Evolutionary conservation across 768 basidiomycete genomes (phyloP), one percentile per base, ranked within the genome.

Genomic region (Chlorophyllum brunneum): DNA sequence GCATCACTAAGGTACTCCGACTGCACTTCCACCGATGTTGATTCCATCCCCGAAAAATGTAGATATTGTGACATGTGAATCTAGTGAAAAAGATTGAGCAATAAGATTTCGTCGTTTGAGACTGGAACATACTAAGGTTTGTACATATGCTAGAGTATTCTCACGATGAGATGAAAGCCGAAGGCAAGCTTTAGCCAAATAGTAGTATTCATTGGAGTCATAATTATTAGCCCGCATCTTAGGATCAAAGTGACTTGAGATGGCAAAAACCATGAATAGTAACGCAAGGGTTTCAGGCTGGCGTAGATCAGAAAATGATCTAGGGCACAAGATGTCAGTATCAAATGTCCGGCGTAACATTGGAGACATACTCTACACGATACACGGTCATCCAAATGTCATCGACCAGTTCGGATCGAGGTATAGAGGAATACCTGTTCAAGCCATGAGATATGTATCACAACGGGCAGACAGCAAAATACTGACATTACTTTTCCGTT

Each of bases 191-290:
- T 80, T 75, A 2, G 85, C 71, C 5, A 89, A 66, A 43, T 81
- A 67, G 57, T 81, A 83, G 59, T 82, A 89, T 45, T 85, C 82
- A 33, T 80, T 71, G 6, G 85, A 78, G 48, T 82, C 76, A 11
- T 75, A 61, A 5, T 77, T 70, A 58, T 76, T 78, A 33, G 81
- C 69, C 1, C 74, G 73, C 5, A 65, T 62, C 42, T 67, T 60
- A 4, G 74, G 71, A 59, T 86, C 83, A 56, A 86, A 82, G n/a
- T 87, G 69, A 0, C 75, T 67, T 0, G 78, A 86, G 22, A 90
- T 72, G 4, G 86, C 79, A 56, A 91, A 82, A 10, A 88, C 64
- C 37, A 77, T 75, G 61, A 83, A 86, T 16, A 90, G 71, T 23
- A 89, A 71, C 0, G 85, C 73, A 13, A 88, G 67, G 1, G 76